Conservation (phyloP, 2,329 filamentous ascomycete genomes). For the Colletotrichum sp. region DNA sequence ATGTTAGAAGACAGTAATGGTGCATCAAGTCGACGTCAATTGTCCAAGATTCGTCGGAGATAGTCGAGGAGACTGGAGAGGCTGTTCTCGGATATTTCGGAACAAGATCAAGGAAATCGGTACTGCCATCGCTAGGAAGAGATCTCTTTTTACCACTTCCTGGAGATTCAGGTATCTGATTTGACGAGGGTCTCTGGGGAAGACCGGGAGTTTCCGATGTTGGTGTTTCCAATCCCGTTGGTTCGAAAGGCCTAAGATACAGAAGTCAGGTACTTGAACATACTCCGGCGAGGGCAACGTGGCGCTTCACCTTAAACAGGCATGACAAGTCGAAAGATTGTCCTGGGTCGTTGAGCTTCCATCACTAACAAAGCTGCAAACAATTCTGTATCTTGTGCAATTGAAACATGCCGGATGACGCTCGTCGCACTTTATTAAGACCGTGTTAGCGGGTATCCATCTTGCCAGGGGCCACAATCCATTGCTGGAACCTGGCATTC, state of each 20-base stretch:
- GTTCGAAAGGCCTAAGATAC: neutral
- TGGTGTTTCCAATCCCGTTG: neutral
- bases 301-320: neutral
- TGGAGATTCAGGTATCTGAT: neutral
- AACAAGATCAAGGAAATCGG: neutral
- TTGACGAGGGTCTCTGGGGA: neutral
- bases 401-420: neutral
- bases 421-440: neutral
- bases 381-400: neutral
- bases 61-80: neutral
- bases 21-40: neutral
- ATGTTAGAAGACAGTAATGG: neutral
- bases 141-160: neutral
- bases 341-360: neutral
- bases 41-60: neutral
- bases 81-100: neutral
- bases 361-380: neutral
- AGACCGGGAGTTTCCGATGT: neutral
- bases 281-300: neutral
- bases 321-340: neutral
- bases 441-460: neutral
- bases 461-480: neutral
- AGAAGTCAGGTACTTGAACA: neutral
- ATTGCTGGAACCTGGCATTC: neutral
- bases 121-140: neutral